Base-by-base conservation (phyloP, 2,329 filamentous ascomycete species). In the Gliomastix tumulicola region DNA sequence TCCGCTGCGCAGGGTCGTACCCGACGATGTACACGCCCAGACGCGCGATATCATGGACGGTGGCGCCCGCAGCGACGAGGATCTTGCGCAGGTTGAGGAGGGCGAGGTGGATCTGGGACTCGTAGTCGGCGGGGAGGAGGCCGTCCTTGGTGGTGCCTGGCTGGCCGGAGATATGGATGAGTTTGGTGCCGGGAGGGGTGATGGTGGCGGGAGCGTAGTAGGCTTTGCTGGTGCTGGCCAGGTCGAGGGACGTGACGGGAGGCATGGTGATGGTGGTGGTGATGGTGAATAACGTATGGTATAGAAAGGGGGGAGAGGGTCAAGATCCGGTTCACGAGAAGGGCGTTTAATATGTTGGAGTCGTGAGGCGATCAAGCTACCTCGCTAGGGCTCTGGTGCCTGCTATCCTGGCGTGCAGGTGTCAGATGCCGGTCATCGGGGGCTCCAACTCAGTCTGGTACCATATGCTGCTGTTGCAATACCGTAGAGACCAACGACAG, bases 21-120 rank as follows among this genome's bases (percentile, higher is more conserved):
- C 64, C 48, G 39, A 69, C 65, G 30, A 69, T 63, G 37, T 59
- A 66, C 15, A 66, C 40, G 1, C 51, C 65, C 9, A 69, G 44
- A 40, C 67, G 66, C 11, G 54, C 49, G 17, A 69, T 60, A 38
- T 68, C 53, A 5, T 46, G 43, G 11, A 62, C 43, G 2, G 44
- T 42, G 6, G 62, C 54, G 1, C 62, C 60, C 2, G 59, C 55
- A 4, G 57, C 53, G 32, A 58, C 40, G 8, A 65, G 46, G 32
- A 60, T 42, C 12, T 54, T 55, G 32, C 52, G 54, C 7, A 67
- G 46, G 40, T 65, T 65, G 18, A 59, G 37, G 4, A 65, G 46
- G 1, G 59, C 52, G 1, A 65, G 54, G 21, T 63, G 55, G 20
- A 66, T 59, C 40, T 66, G 63, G 3, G 58, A 62, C 36, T 61